A percentile compares a stretch with the other conserved stretches of the same genome.
Evolutionary conservation across 306 rosid species (phyloP).

Genomic region (Quillaja saponaria): DNA sequence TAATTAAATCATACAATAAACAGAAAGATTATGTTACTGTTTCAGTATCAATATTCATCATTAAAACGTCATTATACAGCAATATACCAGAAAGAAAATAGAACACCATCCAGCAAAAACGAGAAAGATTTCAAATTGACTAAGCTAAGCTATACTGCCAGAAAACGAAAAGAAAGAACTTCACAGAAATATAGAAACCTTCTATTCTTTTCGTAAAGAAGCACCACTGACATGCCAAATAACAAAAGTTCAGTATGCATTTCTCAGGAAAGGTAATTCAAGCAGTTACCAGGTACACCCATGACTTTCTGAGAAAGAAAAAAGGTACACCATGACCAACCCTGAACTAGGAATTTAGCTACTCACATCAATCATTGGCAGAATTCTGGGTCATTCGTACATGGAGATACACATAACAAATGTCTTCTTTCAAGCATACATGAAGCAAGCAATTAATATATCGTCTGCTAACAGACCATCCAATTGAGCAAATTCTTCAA

Average conservation of each 20-base stretch:
- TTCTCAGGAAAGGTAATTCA: constrained; percentile 15
- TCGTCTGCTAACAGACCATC: background rate
- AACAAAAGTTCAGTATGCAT: constrained; percentile 19
- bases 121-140: too few species aligned
- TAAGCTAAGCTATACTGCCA: too few species aligned
- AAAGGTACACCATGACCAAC: constrained; percentile 17
- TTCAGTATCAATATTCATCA: background rate
- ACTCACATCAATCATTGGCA: background rate
- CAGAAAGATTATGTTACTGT: background rate
- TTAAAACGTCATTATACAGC: background rate
- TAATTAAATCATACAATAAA: background rate
- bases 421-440: background rate
- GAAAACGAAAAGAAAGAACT: too few species aligned
- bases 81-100: too few species aligned
- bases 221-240: constrained; percentile 9
- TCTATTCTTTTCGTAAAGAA: too few species aligned
- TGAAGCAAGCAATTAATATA: background rate
- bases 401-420: constrained; percentile 2
- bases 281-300: background rate
- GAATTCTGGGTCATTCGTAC: constrained; percentile 8
- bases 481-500: too few species aligned
- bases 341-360: constrained; percentile 26
- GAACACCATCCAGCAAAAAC: too few species aligned
- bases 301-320: too few species aligned
- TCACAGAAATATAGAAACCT: too few species aligned